These are phyloP conservation scores for Xylaria sp. DNA, from an alignment of 2,329 filamentous ascomycete genomes.

Conservation along the genomic window DNA sequence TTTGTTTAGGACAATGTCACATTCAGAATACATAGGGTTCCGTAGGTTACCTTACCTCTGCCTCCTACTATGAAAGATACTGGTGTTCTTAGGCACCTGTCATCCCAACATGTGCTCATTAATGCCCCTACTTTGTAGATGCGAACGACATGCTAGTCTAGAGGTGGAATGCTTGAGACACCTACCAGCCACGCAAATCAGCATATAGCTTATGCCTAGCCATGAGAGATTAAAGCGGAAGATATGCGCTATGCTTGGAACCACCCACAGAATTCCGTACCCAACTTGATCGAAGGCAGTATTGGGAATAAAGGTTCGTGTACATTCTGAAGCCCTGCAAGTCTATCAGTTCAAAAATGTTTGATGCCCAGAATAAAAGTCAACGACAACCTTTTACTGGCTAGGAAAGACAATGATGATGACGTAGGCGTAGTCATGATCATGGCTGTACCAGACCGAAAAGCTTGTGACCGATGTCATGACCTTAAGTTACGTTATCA, in stretches of 20 bases:
- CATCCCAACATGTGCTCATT: slow-evolving; percentile 2
- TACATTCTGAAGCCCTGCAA: neutral
- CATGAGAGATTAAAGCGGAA: slow-evolving; percentile 4
- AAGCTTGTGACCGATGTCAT: slow-evolving; percentile 61
- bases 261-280: neutral
- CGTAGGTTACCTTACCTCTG: slow-evolving; percentile 7
- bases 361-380: neutral
- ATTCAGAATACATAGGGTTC: neutral
- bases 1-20: neutral
- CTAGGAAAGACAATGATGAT: neutral
- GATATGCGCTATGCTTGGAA: slow-evolving; percentile 13
- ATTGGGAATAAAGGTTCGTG: slow-evolving; percentile 8
- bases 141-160: slow-evolving; percentile 4
- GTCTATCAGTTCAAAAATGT: neutral
- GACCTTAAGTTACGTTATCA: slow-evolving; percentile 60
- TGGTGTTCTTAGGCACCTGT: slow-evolving; percentile 7
- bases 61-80: slow-evolving; percentile 7
- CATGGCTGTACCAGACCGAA: slow-evolving; percentile 47
- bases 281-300: too few relatives aligned
- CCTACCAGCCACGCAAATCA: slow-evolving; percentile 6
- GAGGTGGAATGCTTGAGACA: slow-evolving; percentile 20
- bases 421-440: neutral
- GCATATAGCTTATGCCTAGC: neutral
- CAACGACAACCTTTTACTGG: neutral
- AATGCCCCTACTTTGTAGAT: neutral